Evolutionary conservation across 257 asterid species (phyloP).

Genomic region (Przewalskia tangutica): DNA sequence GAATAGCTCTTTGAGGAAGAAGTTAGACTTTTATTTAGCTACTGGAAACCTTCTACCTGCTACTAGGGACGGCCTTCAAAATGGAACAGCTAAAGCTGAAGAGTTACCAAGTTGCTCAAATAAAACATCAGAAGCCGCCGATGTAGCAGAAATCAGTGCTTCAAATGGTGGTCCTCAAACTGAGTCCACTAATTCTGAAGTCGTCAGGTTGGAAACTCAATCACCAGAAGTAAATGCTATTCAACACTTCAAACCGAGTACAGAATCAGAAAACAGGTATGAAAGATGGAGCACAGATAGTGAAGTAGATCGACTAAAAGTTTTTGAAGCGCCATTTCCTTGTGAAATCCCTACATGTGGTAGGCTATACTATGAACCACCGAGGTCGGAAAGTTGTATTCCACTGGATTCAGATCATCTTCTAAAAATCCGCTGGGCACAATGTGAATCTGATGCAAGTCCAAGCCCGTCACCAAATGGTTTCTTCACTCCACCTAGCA

Average conservation of each 20-base stretch:
- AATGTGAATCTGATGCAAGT: constrained; percentile 33
- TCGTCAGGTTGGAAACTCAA: constrained; percentile 18
- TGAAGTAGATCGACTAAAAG: background rate
- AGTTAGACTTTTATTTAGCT: constrained; percentile 75
- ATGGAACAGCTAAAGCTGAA: constrained; percentile 27
- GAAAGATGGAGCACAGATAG: constrained; percentile 14
- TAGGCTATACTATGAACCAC: constrained; percentile 71
- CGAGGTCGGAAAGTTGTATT: constrained; percentile 25
- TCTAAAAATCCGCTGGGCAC: constrained; percentile 27
- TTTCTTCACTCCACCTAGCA: constrained; percentile 61
- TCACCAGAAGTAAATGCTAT: constrained; percentile 28
- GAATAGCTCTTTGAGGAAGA: constrained; percentile 96
- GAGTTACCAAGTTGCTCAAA: constrained; percentile 20
- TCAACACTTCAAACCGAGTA: constrained; percentile 12
- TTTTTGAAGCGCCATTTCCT: constrained; percentile 11
- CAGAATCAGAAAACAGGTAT: constrained; percentile 13
- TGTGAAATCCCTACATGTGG: constrained; percentile 38
- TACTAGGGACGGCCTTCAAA: constrained; percentile 35
- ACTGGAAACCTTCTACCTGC: constrained; percentile 82
- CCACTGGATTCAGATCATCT: constrained; percentile 28
- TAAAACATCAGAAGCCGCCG: constrained; percentile 28
- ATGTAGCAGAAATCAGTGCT: constrained; percentile 22
- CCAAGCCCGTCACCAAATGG: constrained; percentile 31
- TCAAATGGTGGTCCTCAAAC: constrained; percentile 17
- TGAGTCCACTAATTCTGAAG: constrained; percentile 28